A percentile compares a stretch with the other conserved stretches of the same genome.
Evolutionary conservation across 192 early-diverging fungal species (phyloP).

Genomic region (Oehlia diaphana): DNA sequence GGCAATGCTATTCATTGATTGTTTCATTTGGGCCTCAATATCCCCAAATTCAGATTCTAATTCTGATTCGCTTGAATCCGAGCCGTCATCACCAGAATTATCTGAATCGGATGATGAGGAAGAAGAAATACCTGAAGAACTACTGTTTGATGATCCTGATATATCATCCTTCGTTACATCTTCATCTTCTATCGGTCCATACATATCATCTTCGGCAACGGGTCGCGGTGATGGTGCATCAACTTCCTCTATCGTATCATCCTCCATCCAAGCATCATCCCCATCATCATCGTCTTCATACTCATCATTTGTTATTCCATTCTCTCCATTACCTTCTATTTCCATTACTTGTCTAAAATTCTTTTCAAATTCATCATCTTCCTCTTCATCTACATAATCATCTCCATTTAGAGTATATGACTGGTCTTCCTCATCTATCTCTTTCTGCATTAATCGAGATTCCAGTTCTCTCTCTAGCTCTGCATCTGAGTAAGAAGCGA

Average conservation of each 20-base stretch:
- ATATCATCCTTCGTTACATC: not conserved
- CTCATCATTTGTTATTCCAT: not conserved
- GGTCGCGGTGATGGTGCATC: not conserved
- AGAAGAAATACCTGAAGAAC: not conserved
- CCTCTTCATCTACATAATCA: not conserved
- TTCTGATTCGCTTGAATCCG: not conserved
- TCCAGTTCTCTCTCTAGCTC: not conserved
- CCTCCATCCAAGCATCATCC: not conserved
- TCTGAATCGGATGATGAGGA: not conserved
- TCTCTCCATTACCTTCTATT: not conserved
- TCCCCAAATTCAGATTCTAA: not conserved
- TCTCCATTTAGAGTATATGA: not conserved
- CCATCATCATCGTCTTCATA: not conserved
- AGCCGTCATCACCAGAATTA: not conserved
- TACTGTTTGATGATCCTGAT: not conserved
- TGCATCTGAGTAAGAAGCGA: not conserved
- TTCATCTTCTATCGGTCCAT: not conserved
- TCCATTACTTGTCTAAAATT: not conserved
- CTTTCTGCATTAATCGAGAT: not conserved
- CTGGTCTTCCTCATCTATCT: not conserved
- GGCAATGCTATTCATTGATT: not conserved
- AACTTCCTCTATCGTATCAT: not conserved
- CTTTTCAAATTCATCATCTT: not conserved
- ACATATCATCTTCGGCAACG: not conserved
- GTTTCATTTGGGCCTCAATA: not conserved